Evolutionary conservation across 2,329 filamentous ascomycete species (phyloP).

Genomic region (Fusarium temperatum): DNA sequence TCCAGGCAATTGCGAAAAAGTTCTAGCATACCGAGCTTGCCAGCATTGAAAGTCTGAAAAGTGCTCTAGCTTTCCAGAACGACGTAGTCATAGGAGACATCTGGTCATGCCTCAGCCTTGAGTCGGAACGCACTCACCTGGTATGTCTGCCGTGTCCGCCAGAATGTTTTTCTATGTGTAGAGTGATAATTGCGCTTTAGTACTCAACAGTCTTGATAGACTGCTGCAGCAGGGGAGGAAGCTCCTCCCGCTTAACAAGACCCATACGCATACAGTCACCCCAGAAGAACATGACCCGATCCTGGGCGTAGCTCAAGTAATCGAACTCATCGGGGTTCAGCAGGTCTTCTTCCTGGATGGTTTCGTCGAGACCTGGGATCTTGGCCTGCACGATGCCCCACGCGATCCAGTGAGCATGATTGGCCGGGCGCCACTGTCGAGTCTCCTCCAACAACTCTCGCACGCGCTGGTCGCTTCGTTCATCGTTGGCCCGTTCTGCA

Average conservation of each 20-base stretch:
- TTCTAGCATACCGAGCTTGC: background rate
- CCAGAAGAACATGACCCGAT: conserved; percentile 93
- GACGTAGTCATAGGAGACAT: background rate
- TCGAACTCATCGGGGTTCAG: conserved; percentile 76
- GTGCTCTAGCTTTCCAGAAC: background rate
- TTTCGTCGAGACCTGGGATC: conserved; percentile 73
- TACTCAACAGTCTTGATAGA: conserved; percentile 77
- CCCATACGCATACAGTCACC: conserved; percentile 85
- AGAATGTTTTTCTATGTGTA: background rate
- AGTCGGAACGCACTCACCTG: conserved; percentile 16
- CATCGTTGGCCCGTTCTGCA: conserved; percentile 67
- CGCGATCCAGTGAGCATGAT: conserved; percentile 89
- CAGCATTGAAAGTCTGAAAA: background rate
- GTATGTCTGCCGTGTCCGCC: background rate
- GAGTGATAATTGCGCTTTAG: conserved; percentile 46
- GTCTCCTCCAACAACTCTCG: conserved; percentile 79
- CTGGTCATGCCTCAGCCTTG: background rate
- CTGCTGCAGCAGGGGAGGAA: conserved; percentile 72
- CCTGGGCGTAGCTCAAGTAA: conserved; percentile 90
- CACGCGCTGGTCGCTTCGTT: conserved; percentile 72
- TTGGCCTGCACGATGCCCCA: conserved; percentile 98
- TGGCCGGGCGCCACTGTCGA: conserved; percentile 85
- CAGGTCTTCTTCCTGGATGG: conserved; percentile 46
- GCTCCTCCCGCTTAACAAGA: conserved; percentile 76
- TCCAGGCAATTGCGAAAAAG: background rate